Evolutionary conservation across 2,329 filamentous ascomycete species (phyloP).

Genomic region (Botrytis aclada): DNA sequence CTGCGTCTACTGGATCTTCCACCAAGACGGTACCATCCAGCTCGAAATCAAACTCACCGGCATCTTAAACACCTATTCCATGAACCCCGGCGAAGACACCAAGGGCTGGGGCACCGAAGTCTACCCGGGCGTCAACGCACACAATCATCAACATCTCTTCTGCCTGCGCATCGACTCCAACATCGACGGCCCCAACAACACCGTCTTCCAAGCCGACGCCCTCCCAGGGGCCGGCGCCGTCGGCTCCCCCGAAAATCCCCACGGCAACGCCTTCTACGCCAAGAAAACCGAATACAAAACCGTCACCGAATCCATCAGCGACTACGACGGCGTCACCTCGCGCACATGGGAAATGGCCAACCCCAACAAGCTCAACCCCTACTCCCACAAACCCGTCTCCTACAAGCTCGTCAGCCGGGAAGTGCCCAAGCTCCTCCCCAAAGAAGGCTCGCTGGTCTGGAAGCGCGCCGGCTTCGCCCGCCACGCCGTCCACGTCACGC

Average conservation of each 20-base stretch:
- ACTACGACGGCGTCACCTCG: slow-evolving; percentile 77
- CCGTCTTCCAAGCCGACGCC: slow-evolving; percentile 80
- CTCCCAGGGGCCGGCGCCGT: slow-evolving; percentile 67
- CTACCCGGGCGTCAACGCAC: slow-evolving; percentile 84
- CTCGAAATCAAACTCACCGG: slow-evolving; percentile 89
- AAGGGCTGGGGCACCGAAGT: slow-evolving; percentile 90
- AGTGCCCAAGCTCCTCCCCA: slow-evolving; percentile 73
- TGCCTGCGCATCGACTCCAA: slow-evolving; percentile 85
- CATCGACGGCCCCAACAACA: slow-evolving; percentile 81
- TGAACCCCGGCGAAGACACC: slow-evolving; percentile 76
- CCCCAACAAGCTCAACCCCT: slow-evolving; percentile 76
- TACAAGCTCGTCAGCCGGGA: slow-evolving; percentile 92
- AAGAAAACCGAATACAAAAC: slow-evolving; percentile 78
- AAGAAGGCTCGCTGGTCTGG: slow-evolving; percentile 71
- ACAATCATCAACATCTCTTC: slow-evolving; percentile 96
- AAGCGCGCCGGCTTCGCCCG: slow-evolving; percentile 58
- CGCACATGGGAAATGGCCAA: slow-evolving; percentile 92
- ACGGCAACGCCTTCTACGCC: slow-evolving; percentile 87
- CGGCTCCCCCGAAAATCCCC: slow-evolving; percentile 77
- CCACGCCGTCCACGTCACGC: slow-evolving; percentile 59
- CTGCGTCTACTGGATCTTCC: slow-evolving; percentile 82
- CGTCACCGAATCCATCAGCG: slow-evolving; percentile 63
- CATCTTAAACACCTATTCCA: slow-evolving; percentile 86
- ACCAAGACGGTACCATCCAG: slow-evolving; percentile 88
- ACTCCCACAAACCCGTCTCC: slow-evolving; percentile 77